These are phyloP conservation scores for Panaeolus papilionaceus DNA, from an alignment of 768 basidiomycete genomes.

Conservation along the genomic window DNA sequence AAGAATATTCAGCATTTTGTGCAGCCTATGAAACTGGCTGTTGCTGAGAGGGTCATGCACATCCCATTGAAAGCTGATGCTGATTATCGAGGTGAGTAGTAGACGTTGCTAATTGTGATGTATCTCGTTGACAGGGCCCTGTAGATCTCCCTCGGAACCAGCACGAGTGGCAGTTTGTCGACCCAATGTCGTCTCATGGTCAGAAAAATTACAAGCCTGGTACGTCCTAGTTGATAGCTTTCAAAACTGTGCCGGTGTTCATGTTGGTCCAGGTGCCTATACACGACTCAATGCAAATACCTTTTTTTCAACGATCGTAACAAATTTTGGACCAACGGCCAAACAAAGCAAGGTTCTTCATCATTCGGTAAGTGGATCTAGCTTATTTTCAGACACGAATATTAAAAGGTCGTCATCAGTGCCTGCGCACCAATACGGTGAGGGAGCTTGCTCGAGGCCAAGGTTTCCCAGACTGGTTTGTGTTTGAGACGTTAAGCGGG, in stretches of 20 bases:
- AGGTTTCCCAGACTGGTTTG: constrained; percentile 80
- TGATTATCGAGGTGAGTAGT: constrained; percentile 65
- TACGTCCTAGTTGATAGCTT: constrained; percentile 28
- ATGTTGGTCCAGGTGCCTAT: constrained; percentile 44
- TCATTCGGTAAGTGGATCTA: constrained; percentile 55
- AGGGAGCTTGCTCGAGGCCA: constrained; percentile 82
- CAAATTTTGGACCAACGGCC: constrained; percentile 79
- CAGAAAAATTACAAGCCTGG: constrained; percentile 57
- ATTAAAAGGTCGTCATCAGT: constrained; percentile 43
- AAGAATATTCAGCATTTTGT: constrained; percentile 69
- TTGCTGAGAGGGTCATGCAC: constrained; percentile 49
- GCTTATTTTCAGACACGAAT: neutral
- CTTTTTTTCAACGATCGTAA: constrained; percentile 78
- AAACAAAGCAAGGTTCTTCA: constrained; percentile 77
- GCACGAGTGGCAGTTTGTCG: constrained; percentile 65
- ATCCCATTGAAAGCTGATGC: constrained; percentile 63
- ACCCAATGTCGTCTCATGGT: constrained; percentile 65
- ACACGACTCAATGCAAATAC: constrained; percentile 61
- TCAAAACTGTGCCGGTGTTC: neutral
- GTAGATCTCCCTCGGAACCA: constrained; percentile 51
- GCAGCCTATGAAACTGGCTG: constrained; percentile 19
- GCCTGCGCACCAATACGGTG: constrained; percentile 72
- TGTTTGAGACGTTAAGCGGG: constrained; percentile 58
- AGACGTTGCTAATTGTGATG: neutral
- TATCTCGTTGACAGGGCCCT: neutral